Base-by-base conservation (phyloP, 257 asterid genomes). In the Oldenlandia corymbosa region DNA sequence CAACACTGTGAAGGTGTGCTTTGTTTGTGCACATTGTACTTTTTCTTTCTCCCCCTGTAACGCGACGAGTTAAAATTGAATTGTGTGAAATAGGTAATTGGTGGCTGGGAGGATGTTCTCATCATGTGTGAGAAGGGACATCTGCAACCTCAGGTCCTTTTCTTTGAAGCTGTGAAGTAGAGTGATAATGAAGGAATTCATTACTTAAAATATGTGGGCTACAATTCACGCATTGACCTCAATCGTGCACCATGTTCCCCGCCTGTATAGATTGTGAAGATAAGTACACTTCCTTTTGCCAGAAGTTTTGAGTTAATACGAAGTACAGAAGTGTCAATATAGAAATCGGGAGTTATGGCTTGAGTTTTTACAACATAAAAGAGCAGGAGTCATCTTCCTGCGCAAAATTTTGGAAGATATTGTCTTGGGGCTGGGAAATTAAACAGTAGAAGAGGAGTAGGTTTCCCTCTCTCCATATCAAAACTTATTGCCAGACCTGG, bases 61-160 rank as follows among this genome's bases (percentile, higher is more conserved):
- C 45, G 41, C 46, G 60, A 56, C 51, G 39, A 27, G 32, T 57
- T 11, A 68, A 34, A 30, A 47, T 13, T 50, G 28, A 62, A 67
- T 52, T 65, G 48, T 69, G 61, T 9, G 50, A 26, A 45, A 61
- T 57, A 92, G 97, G 95, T 92, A 5, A 76, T 93, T 69, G 99
- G 97, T 62, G 67, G 70, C 79, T 93, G 99, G 99, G 73, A 69
- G 66, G 96, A 93, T 54, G 99, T 93, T 63, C 86, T 90, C 68
- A 65, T 66, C 48, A 84, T 79, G 87, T 93, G 99, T 57, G 96
- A 81, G 81, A 83, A 65, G 75, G 99, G 99, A 64, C 97, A 87
- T 76, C 77, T 93, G 73, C 99, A 93, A 74, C 99, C 99, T 16
- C 99, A 93, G 69, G 90, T 90, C 64, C 96, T 93, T 69, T 81